Evolutionary conservation across 2,329 filamentous ascomycete genomes (phyloP).

Genomic region (Diaporthe aspalathi): DNA sequence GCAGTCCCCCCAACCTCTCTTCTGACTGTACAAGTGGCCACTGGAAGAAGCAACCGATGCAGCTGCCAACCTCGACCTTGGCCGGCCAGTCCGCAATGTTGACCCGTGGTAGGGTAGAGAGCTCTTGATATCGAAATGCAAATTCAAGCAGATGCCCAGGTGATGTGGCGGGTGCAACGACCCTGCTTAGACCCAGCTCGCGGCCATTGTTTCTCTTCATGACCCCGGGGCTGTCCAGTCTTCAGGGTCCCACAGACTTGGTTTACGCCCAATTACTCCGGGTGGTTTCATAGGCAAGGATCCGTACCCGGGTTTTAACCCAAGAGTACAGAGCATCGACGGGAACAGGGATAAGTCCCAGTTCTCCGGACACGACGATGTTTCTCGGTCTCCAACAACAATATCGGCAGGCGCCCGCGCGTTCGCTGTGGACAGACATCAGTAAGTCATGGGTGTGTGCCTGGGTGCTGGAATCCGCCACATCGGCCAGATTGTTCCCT

Average conservation of each 20-base stretch:
- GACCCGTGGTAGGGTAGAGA: neutral
- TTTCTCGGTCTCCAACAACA: conserved; percentile 28
- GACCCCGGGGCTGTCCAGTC: conserved; percentile 5
- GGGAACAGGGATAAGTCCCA: conserved; percentile 34
- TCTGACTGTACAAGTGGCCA: neutral
- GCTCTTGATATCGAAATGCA: neutral
- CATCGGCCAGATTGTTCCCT: conserved; percentile 31
- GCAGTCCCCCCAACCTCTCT: neutral
- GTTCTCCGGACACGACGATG: conserved; percentile 29
- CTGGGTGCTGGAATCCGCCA: conserved; percentile 30
- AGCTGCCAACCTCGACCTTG: conserved; percentile 16
- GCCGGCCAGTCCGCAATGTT: neutral
- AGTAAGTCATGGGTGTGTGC: conserved; percentile 18
- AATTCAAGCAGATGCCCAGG: neutral
- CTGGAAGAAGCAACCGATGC: conserved; percentile 28
- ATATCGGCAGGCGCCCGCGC: conserved; percentile 18
- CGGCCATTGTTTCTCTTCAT: conserved; percentile 3
- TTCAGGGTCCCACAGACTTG: conserved; percentile 18
- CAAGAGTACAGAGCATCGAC: conserved; percentile 32
- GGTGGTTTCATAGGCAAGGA: conserved; percentile 37
- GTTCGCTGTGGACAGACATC: conserved; percentile 18
- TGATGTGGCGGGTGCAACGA: neutral
- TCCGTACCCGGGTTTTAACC: conserved; percentile 30
- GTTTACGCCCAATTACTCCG: conserved; percentile 32
- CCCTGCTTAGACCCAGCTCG: neutral